Conservation (phyloP, 495 filamentous ascomycete genomes). For the Melanomma pulvis-pyrius region DNA sequence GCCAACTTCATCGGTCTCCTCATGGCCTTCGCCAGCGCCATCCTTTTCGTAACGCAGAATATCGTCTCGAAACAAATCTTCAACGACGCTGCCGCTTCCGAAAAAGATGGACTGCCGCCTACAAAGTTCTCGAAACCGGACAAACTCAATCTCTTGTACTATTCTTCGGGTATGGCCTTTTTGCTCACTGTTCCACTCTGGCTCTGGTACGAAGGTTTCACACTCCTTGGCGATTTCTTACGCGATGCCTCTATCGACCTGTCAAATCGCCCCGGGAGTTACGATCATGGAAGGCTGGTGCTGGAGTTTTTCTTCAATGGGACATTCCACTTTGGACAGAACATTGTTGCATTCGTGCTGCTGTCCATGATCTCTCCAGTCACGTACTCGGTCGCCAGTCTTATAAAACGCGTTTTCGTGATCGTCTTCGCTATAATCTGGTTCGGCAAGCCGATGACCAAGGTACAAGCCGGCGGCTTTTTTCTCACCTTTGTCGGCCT, state of each 20-base stretch:
- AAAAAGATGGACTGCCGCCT: conserved; percentile 65
- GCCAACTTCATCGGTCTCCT: conserved; percentile 87
- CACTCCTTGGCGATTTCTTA: conserved; percentile 72
- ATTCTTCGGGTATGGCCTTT: conserved; percentile 90
- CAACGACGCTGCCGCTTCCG: conserved; percentile 84
- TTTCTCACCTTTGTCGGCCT: conserved; percentile 86
- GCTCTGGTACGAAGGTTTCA: conserved; percentile 85
- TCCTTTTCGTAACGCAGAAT: conserved; percentile 98
- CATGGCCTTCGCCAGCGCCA: conserved; percentile 80
- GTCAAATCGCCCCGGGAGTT: conserved; percentile 60
- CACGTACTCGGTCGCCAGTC: conserved; percentile 91
- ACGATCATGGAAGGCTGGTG: conserved; percentile 76
- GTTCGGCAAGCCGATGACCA: conserved; percentile 88
- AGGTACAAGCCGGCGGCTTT: conserved; percentile 82
- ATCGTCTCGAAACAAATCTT: conserved; percentile 99
- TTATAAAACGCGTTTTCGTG: conserved; percentile 97
- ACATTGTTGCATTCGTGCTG: conserved; percentile 90
- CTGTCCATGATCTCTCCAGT: conserved; percentile 91
- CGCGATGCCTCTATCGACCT: conserved; percentile 65
- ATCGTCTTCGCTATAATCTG: conserved; percentile 93
- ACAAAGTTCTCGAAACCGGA: conserved; percentile 73
- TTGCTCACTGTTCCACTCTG: conserved; percentile 89
- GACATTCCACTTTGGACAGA: conserved; percentile 94
- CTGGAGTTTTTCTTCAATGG: conserved; percentile 96
- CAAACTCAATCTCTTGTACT: conserved; percentile 95